Base-by-base conservation (phyloP, 441 rosid species). In the Mallotus japonicus region DNA sequence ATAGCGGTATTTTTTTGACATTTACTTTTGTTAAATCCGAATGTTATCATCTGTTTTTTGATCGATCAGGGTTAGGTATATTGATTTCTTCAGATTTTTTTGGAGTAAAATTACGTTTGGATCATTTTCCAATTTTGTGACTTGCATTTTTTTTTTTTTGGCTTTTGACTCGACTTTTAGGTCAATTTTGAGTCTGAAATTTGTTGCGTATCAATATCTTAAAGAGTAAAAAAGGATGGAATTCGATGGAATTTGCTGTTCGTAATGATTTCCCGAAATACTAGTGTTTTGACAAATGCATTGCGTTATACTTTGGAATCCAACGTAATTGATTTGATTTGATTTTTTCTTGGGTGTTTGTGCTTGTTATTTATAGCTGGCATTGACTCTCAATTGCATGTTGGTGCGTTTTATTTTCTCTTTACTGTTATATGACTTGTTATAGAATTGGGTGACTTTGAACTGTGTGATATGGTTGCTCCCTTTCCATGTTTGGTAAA, bases 1-100 rank as follows among this genome's bases (percentile, higher is more conserved):
- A 79, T 51, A 79, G 83, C 83, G 83, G 83, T 79, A 73, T 16
- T 54, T 20, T 17, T 8, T 62, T 71, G 57, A 22, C 73, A 5
- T 44, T 66, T 28, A 28, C 32, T 28, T 28, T 28, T 28, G 32
- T 28, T 28, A 28, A 28, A 28, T 28, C 2, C 32, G 40, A 37
- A 37, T 37, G 40, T 37, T 37, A 37, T 37, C 40, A 37, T 37
- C 6, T 37, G 40, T 37, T 37, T 24, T 59, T 22, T 58, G 57
- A 24, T 46, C 16, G 12, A 59, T 59, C 8, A 64, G 12, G 37
- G 53, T 15, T 46, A 20, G 32, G n/a, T 62, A 0, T 62, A 3
- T 11, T n/a, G 22, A 56, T 11, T 32, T 37, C 6, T 32, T 28
- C 16, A 12, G 42, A 59, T 1, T 44, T 44, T 10, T 50, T 50